Percentiles rank a stretch among this genome's conserved stretches.
Conservation (phyloP, 768 basidiomycete species). For the Boletus sp. region DNA sequence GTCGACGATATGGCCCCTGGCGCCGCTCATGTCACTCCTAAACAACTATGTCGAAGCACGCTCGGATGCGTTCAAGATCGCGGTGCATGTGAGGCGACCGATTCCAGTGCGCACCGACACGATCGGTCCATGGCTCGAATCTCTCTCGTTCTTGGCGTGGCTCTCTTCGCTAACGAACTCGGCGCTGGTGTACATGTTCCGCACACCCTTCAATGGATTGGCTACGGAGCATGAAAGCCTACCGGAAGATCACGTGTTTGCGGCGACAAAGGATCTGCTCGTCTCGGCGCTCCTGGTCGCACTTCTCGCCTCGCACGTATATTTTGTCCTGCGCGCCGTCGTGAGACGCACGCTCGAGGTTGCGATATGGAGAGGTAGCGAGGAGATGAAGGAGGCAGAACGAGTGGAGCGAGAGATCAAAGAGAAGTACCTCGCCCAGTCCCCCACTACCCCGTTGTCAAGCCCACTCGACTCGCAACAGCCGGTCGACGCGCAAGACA, state of each 20-base stretch:
- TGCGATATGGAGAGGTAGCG: conserved; percentile 73
- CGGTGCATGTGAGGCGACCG: conserved; percentile 78
- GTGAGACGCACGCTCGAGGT: conserved; percentile 72
- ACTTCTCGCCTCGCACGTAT: conserved; percentile 85
- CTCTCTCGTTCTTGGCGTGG: conserved; percentile 87
- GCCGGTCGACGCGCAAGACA: neutral
- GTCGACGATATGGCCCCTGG: conserved; percentile 93
- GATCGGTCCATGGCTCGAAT: conserved; percentile 93
- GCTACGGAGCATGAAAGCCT: conserved; percentile 1
- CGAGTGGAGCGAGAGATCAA: conserved; percentile 55
- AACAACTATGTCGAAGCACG: conserved; percentile 94
- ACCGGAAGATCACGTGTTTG: conserved; percentile 19
- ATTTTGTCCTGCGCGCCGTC: conserved; percentile 58
- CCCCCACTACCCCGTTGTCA: conserved; percentile 7
- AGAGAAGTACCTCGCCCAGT: conserved; percentile 37
- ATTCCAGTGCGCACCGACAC: conserved; percentile 85
- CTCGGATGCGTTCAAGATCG: conserved; percentile 95
- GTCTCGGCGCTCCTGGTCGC: conserved; percentile 70
- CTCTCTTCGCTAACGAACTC: conserved; percentile 84
- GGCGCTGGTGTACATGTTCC: conserved; percentile 90
- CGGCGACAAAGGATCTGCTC: conserved; percentile 50
- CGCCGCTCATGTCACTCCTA: conserved; percentile 82
- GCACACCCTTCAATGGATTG: conserved; percentile 37
- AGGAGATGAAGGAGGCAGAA: conserved; percentile 60
- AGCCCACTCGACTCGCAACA: neutral